Evolutionary conservation across 2,329 filamentous ascomycete species (phyloP), one percentile per base, ranked within the genome.

Genomic region (Pezizomycotina sp.): DNA sequence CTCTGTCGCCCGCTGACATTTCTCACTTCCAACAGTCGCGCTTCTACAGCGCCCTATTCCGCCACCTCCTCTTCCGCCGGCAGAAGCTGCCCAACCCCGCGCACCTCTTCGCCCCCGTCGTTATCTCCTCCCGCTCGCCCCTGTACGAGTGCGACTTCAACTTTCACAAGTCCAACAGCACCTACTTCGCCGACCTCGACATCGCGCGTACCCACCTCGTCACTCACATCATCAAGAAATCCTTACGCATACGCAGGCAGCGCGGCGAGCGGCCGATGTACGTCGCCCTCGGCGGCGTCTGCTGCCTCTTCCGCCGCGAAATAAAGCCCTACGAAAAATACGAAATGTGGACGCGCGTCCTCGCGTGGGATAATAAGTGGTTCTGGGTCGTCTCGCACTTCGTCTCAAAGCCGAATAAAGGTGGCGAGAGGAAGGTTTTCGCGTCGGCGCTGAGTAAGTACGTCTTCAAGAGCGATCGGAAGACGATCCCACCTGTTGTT

Each of bases 151-250:
- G 75, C 51, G 84, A 92, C 60, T 82, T 83, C 62, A 86, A 89
- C 60, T 53, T 82, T 27, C 78, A 86, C 65, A 83, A 84, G 56
- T 74, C 74, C 44, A 81, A 83, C 61, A 72, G 69, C 49, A 92
- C 83, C 19, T 92, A 91, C 62, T 92, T 92, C 55, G 64, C 73
- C 47, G 82, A 92, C 57, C 71, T 91, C 47, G 83, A 92, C 58
- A 69, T 86, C 42, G 72, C 77, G 24, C 77, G 89, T 38, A 78
- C 78, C 1, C 79, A 91, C 47, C 69, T 89, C 6, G 71, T 91
- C 34, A 76, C 73, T 31, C 70, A 74, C 47, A 60, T 84, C 2
- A 50, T 50, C 28, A 51, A 51, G 29, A 43, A 42, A 19, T 48
- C 48, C 1, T 42, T 51, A 13, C 36, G 37, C 6, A 27, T 36